These are phyloP conservation scores for Jaminaea rosea DNA, from an alignment of 1,284 basidiomycete species.

Conservation along the genomic window DNA sequence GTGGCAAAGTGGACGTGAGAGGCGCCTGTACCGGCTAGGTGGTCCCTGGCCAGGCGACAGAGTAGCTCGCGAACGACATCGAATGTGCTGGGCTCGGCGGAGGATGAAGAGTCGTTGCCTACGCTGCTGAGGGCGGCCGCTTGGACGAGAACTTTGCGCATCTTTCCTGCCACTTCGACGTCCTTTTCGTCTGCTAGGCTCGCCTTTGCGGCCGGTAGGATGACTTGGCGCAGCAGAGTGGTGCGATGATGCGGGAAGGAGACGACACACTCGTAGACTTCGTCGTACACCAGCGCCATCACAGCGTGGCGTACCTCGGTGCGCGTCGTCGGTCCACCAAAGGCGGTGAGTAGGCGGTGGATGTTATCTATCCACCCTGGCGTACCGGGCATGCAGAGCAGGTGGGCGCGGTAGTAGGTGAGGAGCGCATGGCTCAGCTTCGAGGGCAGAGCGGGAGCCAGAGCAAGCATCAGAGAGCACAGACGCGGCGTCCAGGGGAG, in stretches of 20 bases:
- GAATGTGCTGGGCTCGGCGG: slow-evolving; percentile 10
- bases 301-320: too few species aligned
- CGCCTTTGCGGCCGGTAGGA: slow-evolving; percentile 32
- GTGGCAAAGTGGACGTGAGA: slow-evolving; percentile 6
- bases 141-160: slow-evolving; percentile 34
- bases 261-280: slow-evolving; percentile 39
- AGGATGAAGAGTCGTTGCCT: slow-evolving; percentile 3
- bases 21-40: too few species aligned
- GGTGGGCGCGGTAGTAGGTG: slow-evolving; percentile 29
- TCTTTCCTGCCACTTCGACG: slow-evolving; percentile 14
- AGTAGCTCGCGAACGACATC: slow-evolving; percentile 18
- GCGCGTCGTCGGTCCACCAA: slow-evolving; percentile 11
- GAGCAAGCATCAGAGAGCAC: slow-evolving; percentile 27
- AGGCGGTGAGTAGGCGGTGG: slow-evolving; percentile 30
- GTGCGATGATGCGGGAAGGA: slow-evolving; percentile 32
- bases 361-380: slow-evolving; percentile 39
- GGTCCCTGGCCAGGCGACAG: slow-evolving; percentile 1
- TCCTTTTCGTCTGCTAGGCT: slow-evolving; percentile 27
- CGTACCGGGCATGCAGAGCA: slow-evolving; percentile 39
- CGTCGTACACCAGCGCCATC: slow-evolving; percentile 30
- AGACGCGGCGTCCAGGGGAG: slow-evolving; percentile 31
- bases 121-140: slow-evolving; percentile 30
- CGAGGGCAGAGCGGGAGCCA: slow-evolving; percentile 40
- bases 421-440: slow-evolving; percentile 29
- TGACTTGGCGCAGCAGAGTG: slow-evolving; percentile 28